Conservation (phyloP, 257 asterid species). For the Solanum ahanhuiri region DNA sequence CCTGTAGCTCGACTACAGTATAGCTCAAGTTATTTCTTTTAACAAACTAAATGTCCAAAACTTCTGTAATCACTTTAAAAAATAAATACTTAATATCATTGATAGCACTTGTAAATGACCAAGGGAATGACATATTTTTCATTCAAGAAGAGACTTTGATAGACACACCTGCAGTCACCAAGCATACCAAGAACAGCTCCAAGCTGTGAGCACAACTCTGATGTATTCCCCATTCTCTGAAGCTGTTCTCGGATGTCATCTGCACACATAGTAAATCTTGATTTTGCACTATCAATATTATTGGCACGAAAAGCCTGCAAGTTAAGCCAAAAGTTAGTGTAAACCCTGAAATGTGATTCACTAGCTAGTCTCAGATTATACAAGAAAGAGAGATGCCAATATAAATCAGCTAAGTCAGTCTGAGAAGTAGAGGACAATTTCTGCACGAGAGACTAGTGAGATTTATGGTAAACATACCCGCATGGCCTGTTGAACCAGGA, state of each 20-base stretch:
- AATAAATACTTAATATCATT: background rate
- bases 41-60: background rate
- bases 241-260: slow-evolving; percentile 85
- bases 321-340: slow-evolving; percentile 1
- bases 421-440: background rate
- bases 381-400: background rate
- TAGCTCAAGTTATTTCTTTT: background rate
- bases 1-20: slow-evolving; percentile 76
- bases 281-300: slow-evolving; percentile 85
- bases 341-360: background rate
- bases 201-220: slow-evolving; percentile 87
- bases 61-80: background rate
- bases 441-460: background rate
- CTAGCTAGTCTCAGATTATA: background rate
- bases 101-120: background rate
- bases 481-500: slow-evolving; percentile 97
- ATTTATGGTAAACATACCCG: slow-evolving; percentile 56
- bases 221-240: slow-evolving; percentile 58
- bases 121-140: background rate
- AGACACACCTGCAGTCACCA: slow-evolving; percentile 89
- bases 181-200: slow-evolving; percentile 98
- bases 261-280: slow-evolving; percentile 72
- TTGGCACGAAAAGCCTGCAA: slow-evolving; percentile 87
- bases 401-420: background rate
- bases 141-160: background rate